Evolutionary conservation across 352 stramenopile genomes (phyloP).

Genomic region (Pythium angustatum): DNA sequence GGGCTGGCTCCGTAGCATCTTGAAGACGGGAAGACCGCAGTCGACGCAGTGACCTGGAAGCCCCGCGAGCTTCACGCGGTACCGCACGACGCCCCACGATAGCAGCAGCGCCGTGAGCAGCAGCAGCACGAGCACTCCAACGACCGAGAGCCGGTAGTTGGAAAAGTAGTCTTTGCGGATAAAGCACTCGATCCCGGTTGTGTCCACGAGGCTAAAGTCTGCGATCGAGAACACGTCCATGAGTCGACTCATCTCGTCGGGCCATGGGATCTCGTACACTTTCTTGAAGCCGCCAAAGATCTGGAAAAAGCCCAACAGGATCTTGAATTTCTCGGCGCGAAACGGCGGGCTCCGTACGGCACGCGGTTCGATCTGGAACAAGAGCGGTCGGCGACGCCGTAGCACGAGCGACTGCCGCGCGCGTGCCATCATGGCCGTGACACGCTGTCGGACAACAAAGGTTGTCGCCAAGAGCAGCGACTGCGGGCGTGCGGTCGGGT

Average conservation of each 20-base stretch:
- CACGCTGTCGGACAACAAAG: conserved; percentile 31
- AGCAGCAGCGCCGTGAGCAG: conserved; percentile 38
- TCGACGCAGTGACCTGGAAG: conserved; percentile 60
- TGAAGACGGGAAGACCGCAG: conserved; percentile 62
- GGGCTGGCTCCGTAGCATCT: conserved; percentile 33
- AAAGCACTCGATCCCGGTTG: conserved; percentile 66
- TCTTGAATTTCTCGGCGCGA: conserved; percentile 77
- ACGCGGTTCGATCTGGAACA: conserved; percentile 49
- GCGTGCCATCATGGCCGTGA: conserved; percentile 13
- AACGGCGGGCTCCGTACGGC: conserved; percentile 31
- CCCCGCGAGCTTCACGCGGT: conserved; percentile 53
- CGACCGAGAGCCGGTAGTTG: conserved; percentile 52
- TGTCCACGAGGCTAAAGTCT: conserved; percentile 71
- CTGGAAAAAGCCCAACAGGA: conserved; percentile 76
- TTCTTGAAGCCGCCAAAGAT: conserved; percentile 75
- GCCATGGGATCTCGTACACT: conserved; percentile 74
- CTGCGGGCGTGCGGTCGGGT: conserved; percentile 16
- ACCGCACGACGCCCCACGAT: conserved; percentile 53
- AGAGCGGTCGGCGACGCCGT: neutral
- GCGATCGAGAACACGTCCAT: conserved; percentile 71
- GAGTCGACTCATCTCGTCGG: conserved; percentile 50
- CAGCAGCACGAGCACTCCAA: conserved; percentile 46
- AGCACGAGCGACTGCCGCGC: conserved; percentile 16
- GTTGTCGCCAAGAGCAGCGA: conserved; percentile 32
- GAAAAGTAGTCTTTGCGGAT: conserved; percentile 64